Conservation (phyloP, 2,329 filamentous ascomycete genomes). For the Trichoderma harzianum region DNA sequence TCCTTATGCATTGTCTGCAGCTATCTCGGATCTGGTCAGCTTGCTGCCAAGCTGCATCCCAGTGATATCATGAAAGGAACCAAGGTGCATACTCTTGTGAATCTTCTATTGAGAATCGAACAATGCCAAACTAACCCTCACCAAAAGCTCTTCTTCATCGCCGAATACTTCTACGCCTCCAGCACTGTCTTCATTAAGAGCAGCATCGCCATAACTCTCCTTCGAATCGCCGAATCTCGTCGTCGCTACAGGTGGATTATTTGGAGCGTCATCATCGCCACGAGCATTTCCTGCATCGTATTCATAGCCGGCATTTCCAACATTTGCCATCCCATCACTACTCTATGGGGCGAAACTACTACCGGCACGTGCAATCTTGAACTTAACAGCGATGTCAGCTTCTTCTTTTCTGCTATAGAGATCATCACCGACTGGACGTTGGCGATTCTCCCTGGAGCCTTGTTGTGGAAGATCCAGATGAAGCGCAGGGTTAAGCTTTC, state of each 20-base stretch:
- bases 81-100: not conserved
- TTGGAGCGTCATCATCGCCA: conserved; percentile 10
- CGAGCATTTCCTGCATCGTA: conserved; percentile 5
- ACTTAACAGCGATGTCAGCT: conserved; percentile 10
- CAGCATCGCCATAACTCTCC: conserved; percentile 9
- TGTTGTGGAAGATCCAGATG: conserved; percentile 9
- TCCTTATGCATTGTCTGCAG: conserved; percentile 4
- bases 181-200: conserved; percentile 11
- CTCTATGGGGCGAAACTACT: conserved; percentile 10
- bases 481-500: conserved; percentile 10
- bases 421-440: conserved; percentile 8
- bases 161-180: conserved; percentile 7
- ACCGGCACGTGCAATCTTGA: conserved; percentile 4
- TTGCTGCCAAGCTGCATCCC: not conserved
- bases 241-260: conserved; percentile 7
- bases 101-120: not conserved
- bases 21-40: conserved; percentile 10
- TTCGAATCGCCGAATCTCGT: conserved; percentile 6
- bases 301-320: conserved; percentile 12
- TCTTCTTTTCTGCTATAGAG: conserved; percentile 10
- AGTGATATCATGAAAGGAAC: conserved; percentile 7
- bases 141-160: conserved; percentile 12
- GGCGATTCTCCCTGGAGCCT: not conserved
- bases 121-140: not conserved
- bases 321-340: conserved; percentile 15